Base-by-base conservation (phyloP, 805 yeast genomes). In the Ogataea pignaliae region DNA sequence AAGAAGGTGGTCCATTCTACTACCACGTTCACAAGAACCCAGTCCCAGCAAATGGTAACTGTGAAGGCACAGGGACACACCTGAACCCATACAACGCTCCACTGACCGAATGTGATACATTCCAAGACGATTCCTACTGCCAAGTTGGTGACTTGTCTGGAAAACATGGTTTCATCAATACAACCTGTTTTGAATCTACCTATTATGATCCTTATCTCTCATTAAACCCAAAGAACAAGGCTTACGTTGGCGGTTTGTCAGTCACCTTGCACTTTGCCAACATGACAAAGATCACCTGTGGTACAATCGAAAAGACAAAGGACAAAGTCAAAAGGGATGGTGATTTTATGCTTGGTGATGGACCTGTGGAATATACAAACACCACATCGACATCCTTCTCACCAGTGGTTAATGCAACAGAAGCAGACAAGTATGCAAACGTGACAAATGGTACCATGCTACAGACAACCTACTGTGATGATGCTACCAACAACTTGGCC, bases 71-170 rank as follows among this genome's bases (percentile, higher is more conserved):
- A 16, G 83, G 81, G 11, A 63, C 61, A 15, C 83, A 79, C 50
- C 78, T 84, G 46, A 82, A 84, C 55, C 90, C 90, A 3, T 83
- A 73, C 57, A 58, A 67, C 43, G 83, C 87, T 7, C 63, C 75
- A 10, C 62, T 70, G 16, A 70, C 69, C 39, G 54, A 51, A 10
- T 82, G 88, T 61, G 81, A 74, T 42, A 52, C 61, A 26, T 68
- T 69, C 44, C 68, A 67, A 14, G 69, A 73, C 52, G 83, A 83
- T 61, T 61, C 81, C 8, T 67, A 60, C 31, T 84, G 88, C 60
- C 81, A 81, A 62, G 77, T 83, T 35, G 91, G 91, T 45, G 90
- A 84, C 57, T 75, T 84, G 54, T 76, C 86, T 31, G 91, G 91
- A 36, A 84, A 83, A 60, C 89, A 84, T 63, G 91, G 91, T 11